Conservation (phyloP, 2,329 filamentous ascomycete species). For the Periconia macrospinosa region DNA sequence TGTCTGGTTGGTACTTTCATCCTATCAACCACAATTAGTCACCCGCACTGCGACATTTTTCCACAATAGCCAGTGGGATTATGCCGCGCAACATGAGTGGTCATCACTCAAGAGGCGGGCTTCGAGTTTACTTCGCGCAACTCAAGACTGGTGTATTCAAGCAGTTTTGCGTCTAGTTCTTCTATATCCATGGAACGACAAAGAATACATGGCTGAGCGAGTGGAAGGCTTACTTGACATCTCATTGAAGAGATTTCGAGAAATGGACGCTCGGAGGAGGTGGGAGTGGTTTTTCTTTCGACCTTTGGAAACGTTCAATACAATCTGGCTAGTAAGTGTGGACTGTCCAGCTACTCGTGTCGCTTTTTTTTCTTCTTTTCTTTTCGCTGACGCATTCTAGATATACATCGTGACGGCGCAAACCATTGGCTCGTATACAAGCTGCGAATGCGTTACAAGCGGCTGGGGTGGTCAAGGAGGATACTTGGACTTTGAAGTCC, state of each 20-base stretch:
- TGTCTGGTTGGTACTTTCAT: conserved; percentile 32
- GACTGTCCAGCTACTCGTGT: neutral
- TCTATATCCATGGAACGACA: conserved; percentile 8
- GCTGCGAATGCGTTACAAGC: conserved; percentile 46
- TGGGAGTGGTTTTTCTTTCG: conserved; percentile 31
- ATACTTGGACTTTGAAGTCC: conserved; percentile 44
- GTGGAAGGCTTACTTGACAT: conserved; percentile 8
- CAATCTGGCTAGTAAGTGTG: conserved; percentile 38
- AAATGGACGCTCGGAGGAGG: conserved; percentile 19
- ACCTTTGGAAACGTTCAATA: conserved; percentile 41
- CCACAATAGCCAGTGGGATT: conserved; percentile 15
- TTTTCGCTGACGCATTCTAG: neutral
- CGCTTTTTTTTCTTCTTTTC: too few species aligned
- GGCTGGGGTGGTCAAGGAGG: conserved; percentile 43
- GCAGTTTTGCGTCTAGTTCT: conserved; percentile 7
- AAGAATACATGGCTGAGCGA: conserved; percentile 1
- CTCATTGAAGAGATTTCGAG: conserved; percentile 1
- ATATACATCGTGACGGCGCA: conserved; percentile 43
- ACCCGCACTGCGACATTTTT: conserved; percentile 13
- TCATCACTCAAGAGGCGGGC: conserved; percentile 8
- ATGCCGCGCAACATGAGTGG: conserved; percentile 10
- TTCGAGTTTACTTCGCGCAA: conserved; percentile 6
- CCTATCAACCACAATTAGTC: neutral
- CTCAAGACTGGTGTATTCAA: conserved; percentile 8
- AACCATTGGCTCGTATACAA: conserved; percentile 47